These are phyloP conservation scores for Mortierella sp. DNA, from an alignment of 371 early-diverging fungal genomes.

Conservation along the genomic window DNA sequence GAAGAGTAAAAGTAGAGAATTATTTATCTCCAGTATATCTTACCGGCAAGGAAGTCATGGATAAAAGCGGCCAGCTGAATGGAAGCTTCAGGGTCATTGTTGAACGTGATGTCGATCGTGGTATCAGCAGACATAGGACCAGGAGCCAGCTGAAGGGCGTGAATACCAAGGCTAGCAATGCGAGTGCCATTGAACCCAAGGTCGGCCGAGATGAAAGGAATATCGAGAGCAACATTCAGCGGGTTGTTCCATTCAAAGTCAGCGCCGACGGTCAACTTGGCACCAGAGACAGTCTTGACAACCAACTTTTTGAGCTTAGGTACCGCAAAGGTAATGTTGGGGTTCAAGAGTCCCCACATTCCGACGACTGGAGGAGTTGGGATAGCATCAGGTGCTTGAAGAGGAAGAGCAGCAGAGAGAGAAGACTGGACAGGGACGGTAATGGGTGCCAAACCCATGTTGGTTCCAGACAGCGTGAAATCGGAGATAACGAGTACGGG, in stretches of 20 bases:
- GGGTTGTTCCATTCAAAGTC: conserved; percentile 53
- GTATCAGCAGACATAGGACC: conserved; percentile 42
- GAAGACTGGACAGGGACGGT: conserved; percentile 32
- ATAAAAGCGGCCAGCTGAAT: conserved; percentile 36
- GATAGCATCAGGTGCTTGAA: background rate
- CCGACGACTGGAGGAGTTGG: conserved; percentile 40
- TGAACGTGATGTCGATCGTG: conserved; percentile 38
- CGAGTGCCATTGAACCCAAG: conserved; percentile 46
- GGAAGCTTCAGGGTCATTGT: conserved; percentile 40
- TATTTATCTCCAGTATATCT: background rate
- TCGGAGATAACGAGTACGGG: conserved; percentile 30
- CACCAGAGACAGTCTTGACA: conserved; percentile 39
- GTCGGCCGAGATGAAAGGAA: conserved; percentile 41
- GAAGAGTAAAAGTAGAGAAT: too few relatives aligned
- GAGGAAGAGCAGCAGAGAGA: background rate
- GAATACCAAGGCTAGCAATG: conserved; percentile 27
- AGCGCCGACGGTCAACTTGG: conserved; percentile 37
- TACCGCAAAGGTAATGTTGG: conserved; percentile 27
- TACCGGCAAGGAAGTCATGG: conserved; percentile 40
- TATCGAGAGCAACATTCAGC: conserved; percentile 37
- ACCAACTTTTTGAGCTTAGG: conserved; percentile 40
- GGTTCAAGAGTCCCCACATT: conserved; percentile 31
- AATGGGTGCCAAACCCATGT: conserved; percentile 30
- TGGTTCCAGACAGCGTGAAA: conserved; percentile 19
- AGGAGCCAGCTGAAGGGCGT: conserved; percentile 29